Conservation (phyloP, 768 basidiomycete species). For the Leccinum sublutescens region DNA sequence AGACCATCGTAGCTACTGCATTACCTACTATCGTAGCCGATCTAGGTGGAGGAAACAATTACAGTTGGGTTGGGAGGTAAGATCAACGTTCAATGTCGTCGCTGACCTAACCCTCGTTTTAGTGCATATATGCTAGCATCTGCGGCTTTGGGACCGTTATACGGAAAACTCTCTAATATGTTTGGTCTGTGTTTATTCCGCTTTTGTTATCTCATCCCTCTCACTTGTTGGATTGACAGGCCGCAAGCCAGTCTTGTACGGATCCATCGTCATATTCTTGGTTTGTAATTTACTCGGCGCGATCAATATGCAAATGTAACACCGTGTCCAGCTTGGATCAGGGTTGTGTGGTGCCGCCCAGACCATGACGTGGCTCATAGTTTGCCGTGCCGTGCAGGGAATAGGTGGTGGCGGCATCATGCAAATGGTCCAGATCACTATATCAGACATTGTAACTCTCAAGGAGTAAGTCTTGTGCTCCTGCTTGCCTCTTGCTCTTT, state of each 20-base stretch:
- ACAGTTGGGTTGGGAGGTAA: slow-evolving; percentile 51
- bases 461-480: slow-evolving; percentile 26
- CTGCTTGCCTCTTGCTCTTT: not conserved
- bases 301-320: not conserved
- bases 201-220: not conserved
- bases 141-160: slow-evolving; percentile 41
- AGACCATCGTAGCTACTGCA: slow-evolving; percentile 50
- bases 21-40: slow-evolving; percentile 48
- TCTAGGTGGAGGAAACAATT: slow-evolving; percentile 43
- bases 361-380: slow-evolving; percentile 42
- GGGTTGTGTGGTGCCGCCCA: slow-evolving; percentile 45
- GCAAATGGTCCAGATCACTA: slow-evolving; percentile 37
- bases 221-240: slow-evolving; percentile 19
- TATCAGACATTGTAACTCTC: slow-evolving; percentile 40
- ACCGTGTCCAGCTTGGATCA: slow-evolving; percentile 32
- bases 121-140: slow-evolving; percentile 50
- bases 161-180: slow-evolving; percentile 48
- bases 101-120: not conserved
- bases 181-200: slow-evolving; percentile 25
- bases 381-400: slow-evolving; percentile 42
- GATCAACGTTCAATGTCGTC: not conserved
- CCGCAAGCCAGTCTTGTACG: slow-evolving; percentile 38
- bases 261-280: slow-evolving; percentile 38
- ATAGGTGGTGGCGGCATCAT: slow-evolving; percentile 41
- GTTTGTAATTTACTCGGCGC: slow-evolving; percentile 14